A percentile compares a stretch with the other conserved stretches of the same genome.
Conservation (phyloP, 2,329 filamentous ascomycete genomes). For the Diaporthe australafricana region DNA sequence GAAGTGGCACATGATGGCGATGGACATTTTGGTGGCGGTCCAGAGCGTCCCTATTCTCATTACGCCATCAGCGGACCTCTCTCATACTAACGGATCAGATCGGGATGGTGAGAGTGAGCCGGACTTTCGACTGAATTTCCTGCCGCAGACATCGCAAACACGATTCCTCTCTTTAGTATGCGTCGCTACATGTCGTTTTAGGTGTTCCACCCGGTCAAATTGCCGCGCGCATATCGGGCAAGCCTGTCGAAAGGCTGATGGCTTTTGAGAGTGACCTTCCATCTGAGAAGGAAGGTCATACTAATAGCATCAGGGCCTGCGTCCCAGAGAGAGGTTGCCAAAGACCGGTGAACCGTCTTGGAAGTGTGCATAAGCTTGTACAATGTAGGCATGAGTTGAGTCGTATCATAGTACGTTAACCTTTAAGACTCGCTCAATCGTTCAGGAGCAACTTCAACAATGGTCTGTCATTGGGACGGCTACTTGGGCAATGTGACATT, state of each 20-base stretch:
- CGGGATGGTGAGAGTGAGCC: not conserved
- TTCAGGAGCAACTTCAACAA: no score
- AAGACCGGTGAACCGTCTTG: not conserved
- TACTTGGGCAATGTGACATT: not conserved
- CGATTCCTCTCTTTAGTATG: constrained; percentile 30
- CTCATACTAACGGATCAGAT: not conserved
- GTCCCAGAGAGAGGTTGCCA: not conserved
- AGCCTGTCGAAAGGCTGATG: constrained; percentile 5
- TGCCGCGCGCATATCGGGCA: constrained; percentile 27
- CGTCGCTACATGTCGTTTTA: constrained; percentile 29
- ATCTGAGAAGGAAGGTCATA: not conserved
- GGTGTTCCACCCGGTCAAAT: constrained; percentile 30
- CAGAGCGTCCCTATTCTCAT: constrained; percentile 18
- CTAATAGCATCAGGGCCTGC: not conserved
- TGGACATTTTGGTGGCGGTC: constrained; percentile 29
- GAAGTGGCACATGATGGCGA: constrained; percentile 15
- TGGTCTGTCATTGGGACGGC: no score
- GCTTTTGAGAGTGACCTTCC: constrained; percentile 19
- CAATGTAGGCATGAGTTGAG: not conserved
- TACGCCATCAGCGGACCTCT: not conserved
- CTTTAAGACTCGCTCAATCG: no score
- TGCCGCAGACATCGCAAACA: constrained; percentile 28
- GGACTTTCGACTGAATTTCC: constrained; percentile 32
- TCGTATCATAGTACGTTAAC: no score
- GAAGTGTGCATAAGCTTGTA: no score